Base-by-base conservation (phyloP, 202 grass and related monocot species). In the Brachypodium distachyon region DNA sequence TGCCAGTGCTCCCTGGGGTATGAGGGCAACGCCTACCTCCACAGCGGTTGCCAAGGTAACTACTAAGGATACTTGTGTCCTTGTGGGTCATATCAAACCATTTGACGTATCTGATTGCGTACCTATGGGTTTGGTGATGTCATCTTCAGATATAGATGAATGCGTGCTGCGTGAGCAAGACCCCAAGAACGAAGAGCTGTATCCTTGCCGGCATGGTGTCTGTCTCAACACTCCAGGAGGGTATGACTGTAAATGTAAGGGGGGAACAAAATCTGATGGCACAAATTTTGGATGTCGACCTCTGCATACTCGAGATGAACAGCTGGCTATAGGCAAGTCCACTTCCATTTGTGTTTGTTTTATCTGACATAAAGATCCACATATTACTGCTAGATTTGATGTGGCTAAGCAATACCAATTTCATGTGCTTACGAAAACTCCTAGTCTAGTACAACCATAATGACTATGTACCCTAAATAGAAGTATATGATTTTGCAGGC, bases 1-100 rank as follows among this genome's bases (percentile, higher is more conserved):
- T 91, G 88, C 71, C 73, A 83, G 21, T 94, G 87, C 13, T 77
- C 77, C 5, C 0, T 64, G n/a, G 91, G 91, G 11, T 94, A 90
- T 14, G 55, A 86, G 26, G 88, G 91, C 9, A 94, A 94, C 50
- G 83, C 88, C 40, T 91, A 94, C 72, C 54, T 91, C 19, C 5
- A 0, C 8, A 1, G 62, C 0, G 88, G 91, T 38, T 94, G 91
- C 55, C 48, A 70, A 84, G 88, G 91, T 88, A 71, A 50, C 12
- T 7, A 12, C 0, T 36, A 6, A 36, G 25, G 12, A n/a, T n/a
- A n/a, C n/a, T n/a, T n/a, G n/a, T 23, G 69, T 6, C 23, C 6
- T 36, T 36, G 33, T 6, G 33, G 33, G 33, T 36, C 33, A 36
- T 36, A 36, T 3, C 33, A 36, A 36, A 3, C 14, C 21, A 27